A percentile compares a stretch with the other conserved stretches of the same genome.
Evolutionary conservation across 2,329 filamentous ascomycete genomes (phyloP).

Genomic region (Lachnellula cervina): DNA sequence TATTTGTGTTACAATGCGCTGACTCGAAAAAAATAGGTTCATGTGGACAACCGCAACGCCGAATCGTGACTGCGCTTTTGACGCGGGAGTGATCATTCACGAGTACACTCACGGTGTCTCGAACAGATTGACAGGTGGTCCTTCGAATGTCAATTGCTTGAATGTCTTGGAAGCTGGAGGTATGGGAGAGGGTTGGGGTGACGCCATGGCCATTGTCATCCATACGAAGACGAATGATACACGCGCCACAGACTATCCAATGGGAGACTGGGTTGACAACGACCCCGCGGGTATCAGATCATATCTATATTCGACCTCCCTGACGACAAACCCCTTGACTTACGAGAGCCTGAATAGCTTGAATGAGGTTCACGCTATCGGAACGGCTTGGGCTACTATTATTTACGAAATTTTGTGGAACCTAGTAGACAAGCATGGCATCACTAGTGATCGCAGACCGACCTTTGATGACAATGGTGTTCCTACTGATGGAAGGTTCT

Average conservation of each 20-base stretch:
- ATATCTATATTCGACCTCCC: conserved; percentile 47
- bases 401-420: conserved; percentile 56
- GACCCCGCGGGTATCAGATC: conserved; percentile 42
- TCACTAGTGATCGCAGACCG: conserved; percentile 40
- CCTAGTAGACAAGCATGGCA: conserved; percentile 51
- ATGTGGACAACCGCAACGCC: conserved; percentile 47
- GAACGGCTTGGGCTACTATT: conserved; percentile 47
- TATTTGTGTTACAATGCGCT: no score
- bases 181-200: conserved; percentile 56
- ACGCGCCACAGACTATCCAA: conserved; percentile 40
- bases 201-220: conserved; percentile 50
- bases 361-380: conserved; percentile 42
- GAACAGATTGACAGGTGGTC: conserved; percentile 41
- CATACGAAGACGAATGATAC: conserved; percentile 43
- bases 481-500: conserved; percentile 48
- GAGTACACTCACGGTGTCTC: conserved; percentile 49
- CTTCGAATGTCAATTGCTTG: conserved; percentile 42
- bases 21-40: neutral
- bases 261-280: conserved; percentile 47
- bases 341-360: conserved; percentile 42
- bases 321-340: conserved; percentile 45
- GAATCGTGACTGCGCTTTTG: conserved; percentile 38
- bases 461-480: conserved; percentile 39
- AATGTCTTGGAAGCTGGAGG: conserved; percentile 44
- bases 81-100: conserved; percentile 56